These are phyloP conservation scores for Ceratobasidium theobromae DNA, from an alignment of 1,284 basidiomycete genomes.

Conservation along the genomic window DNA sequence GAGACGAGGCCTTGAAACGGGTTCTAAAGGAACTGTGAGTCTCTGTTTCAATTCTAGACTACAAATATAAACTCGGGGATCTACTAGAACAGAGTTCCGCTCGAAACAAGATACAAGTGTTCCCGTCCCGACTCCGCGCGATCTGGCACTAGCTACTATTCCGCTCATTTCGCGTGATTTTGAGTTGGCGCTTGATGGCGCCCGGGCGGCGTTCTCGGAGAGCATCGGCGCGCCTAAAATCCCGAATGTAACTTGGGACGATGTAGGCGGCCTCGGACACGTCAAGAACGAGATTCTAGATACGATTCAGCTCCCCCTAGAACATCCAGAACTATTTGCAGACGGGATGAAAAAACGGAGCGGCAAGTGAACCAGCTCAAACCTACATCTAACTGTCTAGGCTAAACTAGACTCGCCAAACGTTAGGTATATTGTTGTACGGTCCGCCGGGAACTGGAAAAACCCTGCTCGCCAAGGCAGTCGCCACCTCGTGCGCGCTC, in stretches of 20 bases:
- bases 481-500: constrained; percentile 88
- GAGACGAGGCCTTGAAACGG: constrained; percentile 61
- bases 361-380: constrained; percentile 53
- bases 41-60: background rate
- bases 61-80: background rate
- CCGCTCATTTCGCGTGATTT: constrained; percentile 70
- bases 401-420: constrained; percentile 3
- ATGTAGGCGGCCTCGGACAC: constrained; percentile 87
- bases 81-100: background rate
- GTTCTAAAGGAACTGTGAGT: constrained; percentile 48
- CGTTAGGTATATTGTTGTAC: constrained; percentile 79
- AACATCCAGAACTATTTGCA: constrained; percentile 91
- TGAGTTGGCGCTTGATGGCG: constrained; percentile 70
- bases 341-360: constrained; percentile 95
- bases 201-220: constrained; percentile 81
- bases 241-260: constrained; percentile 96
- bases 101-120: constrained; percentile 27
- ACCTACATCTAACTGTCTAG: background rate
- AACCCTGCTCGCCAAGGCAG: constrained; percentile 90
- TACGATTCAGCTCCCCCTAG: constrained; percentile 93
- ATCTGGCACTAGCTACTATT: constrained; percentile 53
- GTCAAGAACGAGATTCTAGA: constrained; percentile 96
- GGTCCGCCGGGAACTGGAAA: constrained; percentile 97
- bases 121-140: constrained; percentile 34
- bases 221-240: constrained; percentile 97